Evolutionary conservation across 2,329 filamentous ascomycete species (phyloP).

Genomic region (Rugonectria rugulosa): DNA sequence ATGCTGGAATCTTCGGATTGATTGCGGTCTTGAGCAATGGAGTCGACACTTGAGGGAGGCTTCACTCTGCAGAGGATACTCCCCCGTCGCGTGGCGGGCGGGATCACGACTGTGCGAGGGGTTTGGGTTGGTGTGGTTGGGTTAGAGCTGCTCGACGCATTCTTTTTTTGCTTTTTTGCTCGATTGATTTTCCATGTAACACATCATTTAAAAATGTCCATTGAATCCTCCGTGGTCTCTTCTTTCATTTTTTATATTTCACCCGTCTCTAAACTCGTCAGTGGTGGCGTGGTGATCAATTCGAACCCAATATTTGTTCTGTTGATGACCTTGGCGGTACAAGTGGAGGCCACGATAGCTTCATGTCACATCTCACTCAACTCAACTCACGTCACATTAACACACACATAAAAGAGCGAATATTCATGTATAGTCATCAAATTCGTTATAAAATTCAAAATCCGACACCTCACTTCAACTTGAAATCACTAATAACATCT

Average conservation of each 20-base stretch:
- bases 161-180: constrained; percentile 43
- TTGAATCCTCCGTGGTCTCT: not conserved
- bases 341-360: too few relatives aligned
- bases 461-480: not conserved
- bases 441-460: not conserved
- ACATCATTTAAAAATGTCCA: not conserved
- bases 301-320: too few relatives aligned
- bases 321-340: too few relatives aligned
- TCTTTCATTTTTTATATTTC: not conserved
- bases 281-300: not conserved
- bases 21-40: constrained; percentile 70
- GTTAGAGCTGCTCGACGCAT: constrained; percentile 64
- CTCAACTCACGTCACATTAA: not conserved
- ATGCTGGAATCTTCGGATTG: constrained; percentile 53
- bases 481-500: not conserved
- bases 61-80: constrained; percentile 76
- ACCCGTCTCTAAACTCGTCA: not conserved
- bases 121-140: constrained; percentile 63
- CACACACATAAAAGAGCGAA: not conserved
- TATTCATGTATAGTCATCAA: not conserved
- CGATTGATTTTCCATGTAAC: not conserved
- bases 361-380: not conserved
- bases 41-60: constrained; percentile 74
- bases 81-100: constrained; percentile 75
- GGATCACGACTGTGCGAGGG: constrained; percentile 68